Base-by-base conservation (phyloP, 2,329 filamentous ascomycete genomes). In the Penicillium sp. region DNA sequence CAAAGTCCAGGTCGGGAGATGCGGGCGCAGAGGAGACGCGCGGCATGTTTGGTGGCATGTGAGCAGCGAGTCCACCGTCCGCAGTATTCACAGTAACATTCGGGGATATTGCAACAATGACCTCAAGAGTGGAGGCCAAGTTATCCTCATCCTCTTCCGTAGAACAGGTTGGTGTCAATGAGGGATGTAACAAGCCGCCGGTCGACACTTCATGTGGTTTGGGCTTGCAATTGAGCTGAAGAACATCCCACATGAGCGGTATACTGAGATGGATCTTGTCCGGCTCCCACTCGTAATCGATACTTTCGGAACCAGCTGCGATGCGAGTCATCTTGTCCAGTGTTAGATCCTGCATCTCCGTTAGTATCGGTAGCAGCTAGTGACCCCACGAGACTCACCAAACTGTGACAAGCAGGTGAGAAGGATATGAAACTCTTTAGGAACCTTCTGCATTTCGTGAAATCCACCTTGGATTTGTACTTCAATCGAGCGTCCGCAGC, bases 181-280 rank as follows among this genome's bases (percentile, higher is more conserved):
- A 75, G 1, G 68, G 57, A 46, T 76, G 71, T 2, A 78, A 64
- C 2, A 79, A 61, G 3, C 74, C 71, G 2, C 68, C 64, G 0
- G 63, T 62, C 0, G 72, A 64, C 1, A 64, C 61, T 11, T 72
- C 68, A 5, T 66, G 67, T 1, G 67, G 60, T 14, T 72, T 67
- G 0, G 70, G 63, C 7, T 65, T 66, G 27, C 67, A 77, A 56
- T 74, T 76, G 57, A 78, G 73, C 46, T 77, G 75, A 3, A 79
- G 60, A 9, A 78, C 73, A 31, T 77, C 74, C 77, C 77, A 79
- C 77, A 79, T 78, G 4, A 79, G 57, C 1, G 75, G 74, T 0
- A 78, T 74, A 50, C 75, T 78, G 30, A 79, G 75, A 54, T 78
- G 74, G 39, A 79, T 78, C 40, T 75, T 75, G 18, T 75, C 77